Base-by-base conservation (phyloP, 805 yeast species). In the Saturnispora quitensis region DNA sequence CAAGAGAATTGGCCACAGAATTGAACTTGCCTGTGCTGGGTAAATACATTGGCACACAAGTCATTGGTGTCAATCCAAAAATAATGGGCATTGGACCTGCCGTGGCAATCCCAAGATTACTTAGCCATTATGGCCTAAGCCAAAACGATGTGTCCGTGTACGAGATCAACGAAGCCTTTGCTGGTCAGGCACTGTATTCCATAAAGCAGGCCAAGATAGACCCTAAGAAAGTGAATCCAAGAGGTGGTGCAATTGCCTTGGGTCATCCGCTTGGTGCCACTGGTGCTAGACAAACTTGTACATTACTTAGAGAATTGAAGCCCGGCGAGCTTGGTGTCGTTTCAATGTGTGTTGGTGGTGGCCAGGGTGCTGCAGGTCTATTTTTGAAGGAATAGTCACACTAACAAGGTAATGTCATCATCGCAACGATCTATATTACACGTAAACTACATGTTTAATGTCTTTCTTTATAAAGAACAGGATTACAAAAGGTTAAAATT, bases 51-150 rank as follows among this genome's bases (percentile, higher is more conserved):
- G 84, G 82, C 60, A 82, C 87, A 62, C 78, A 84, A 59, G 73
- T 82, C 40, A 91, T 86, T 52, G 99, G 99, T 61, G 97, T 90
- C 45, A 96, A 97, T 51, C 97, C 97, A 22, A 95, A 89, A 70
- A 80, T 90, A 55, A 91, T 91, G 99, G 99, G 98, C 53, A 82
- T 91, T 61, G 99, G 98, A 43, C 99, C 99, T 53, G 97, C 96
- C 27, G 81, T 78, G 61, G 99, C 98, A 54, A 90, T 91, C 62
- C 98, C 99, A 55, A 78, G 77, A 51, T 83, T 88, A 18, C 77
- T 91, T 58, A 50, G 56, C 9, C 60, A 73, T 50, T 55, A 60
- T 31, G 59, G 59, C 6, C 67, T 90, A 54, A 69, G 74, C 6
- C 73, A 78, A 28, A 75, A 77, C 46, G 96, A 89, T 60, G 71